Evolutionary conservation across 2,329 filamentous ascomycete genomes (phyloP).

Genomic region (Didymosphaeria variabile): DNA sequence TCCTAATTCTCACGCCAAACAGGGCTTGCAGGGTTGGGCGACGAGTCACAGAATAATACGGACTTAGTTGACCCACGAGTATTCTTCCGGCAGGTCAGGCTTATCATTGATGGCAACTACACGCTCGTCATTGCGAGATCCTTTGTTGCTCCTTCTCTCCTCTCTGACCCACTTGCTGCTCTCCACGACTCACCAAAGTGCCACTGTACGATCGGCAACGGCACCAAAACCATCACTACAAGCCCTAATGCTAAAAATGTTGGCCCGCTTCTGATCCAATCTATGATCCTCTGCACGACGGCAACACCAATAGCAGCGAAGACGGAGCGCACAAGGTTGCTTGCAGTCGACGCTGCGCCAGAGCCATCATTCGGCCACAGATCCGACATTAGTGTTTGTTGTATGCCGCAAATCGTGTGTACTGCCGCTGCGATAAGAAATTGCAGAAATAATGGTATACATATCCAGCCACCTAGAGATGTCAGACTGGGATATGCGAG

Average conservation of each 20-base stretch:
- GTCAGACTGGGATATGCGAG: conserved; percentile 45
- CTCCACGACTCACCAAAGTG: conserved; percentile 25
- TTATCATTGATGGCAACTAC: not conserved
- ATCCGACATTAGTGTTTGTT: conserved; percentile 71
- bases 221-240: conserved; percentile 22
- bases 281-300: conserved; percentile 67
- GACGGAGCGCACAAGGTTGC: conserved; percentile 70
- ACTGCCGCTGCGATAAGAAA: conserved; percentile 46
- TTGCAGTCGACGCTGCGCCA: conserved; percentile 69
- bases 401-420: conserved; percentile 58
- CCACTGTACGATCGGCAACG: conserved; percentile 24
- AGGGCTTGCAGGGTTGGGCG: not conserved
- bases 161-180: conserved; percentile 12
- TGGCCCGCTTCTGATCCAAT: conserved; percentile 67
- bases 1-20: not conserved
- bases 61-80: not conserved
- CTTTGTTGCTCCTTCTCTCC: no score
- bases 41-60: not conserved
- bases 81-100: not conserved
- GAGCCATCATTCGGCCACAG: conserved; percentile 65
- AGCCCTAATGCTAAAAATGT: conserved; percentile 25
- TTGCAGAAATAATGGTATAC: conserved; percentile 24
- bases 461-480: conserved; percentile 21
- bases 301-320: conserved; percentile 68
- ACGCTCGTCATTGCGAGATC: not conserved